Evolutionary conservation across 2,329 filamentous ascomycete species (phyloP).

Genomic region (Teratosphaeria destructans): DNA sequence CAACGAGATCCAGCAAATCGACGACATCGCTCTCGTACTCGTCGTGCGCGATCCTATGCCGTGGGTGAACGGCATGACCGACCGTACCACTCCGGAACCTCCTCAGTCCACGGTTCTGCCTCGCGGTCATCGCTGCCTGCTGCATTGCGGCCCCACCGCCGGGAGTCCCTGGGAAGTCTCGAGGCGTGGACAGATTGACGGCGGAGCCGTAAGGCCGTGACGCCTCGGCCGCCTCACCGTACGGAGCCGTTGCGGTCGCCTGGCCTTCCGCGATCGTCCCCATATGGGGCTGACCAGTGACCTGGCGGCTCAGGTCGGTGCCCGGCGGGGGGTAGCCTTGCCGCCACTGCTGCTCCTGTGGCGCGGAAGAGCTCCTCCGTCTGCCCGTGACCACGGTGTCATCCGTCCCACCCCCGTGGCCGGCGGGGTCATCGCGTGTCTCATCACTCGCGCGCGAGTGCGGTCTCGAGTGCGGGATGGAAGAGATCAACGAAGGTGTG

Average conservation of each 20-base stretch:
- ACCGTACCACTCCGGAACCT: constrained; percentile 4
- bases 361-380: constrained; percentile 23
- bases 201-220: constrained; percentile 12
- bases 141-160: constrained; percentile 15
- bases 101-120: constrained; percentile 15
- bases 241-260: constrained; percentile 4
- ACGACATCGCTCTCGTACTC: constrained; percentile 55
- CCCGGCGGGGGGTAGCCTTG: constrained; percentile 6
- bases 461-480: constrained; percentile 6
- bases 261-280: constrained; percentile 19
- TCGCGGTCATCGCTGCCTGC: constrained; percentile 18
- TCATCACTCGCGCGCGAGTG: constrained; percentile 7
- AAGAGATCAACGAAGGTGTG: not conserved
- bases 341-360: constrained; percentile 14
- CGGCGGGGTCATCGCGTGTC: not conserved
- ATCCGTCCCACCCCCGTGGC: constrained; percentile 2
- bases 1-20: constrained; percentile 58
- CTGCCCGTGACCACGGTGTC: constrained; percentile 12
- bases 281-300: constrained; percentile 15
- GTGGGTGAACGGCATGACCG: not conserved
- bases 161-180: constrained; percentile 10
- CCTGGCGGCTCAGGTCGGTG: constrained; percentile 14
- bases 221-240: constrained; percentile 3
- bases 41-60: constrained; percentile 3
- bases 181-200: constrained; percentile 5